A percentile compares a stretch with the other conserved stretches of the same genome.
Evolutionary conservation across 2,329 filamentous ascomycete species (phyloP).

Genomic region (Cladosporium sp.): DNA sequence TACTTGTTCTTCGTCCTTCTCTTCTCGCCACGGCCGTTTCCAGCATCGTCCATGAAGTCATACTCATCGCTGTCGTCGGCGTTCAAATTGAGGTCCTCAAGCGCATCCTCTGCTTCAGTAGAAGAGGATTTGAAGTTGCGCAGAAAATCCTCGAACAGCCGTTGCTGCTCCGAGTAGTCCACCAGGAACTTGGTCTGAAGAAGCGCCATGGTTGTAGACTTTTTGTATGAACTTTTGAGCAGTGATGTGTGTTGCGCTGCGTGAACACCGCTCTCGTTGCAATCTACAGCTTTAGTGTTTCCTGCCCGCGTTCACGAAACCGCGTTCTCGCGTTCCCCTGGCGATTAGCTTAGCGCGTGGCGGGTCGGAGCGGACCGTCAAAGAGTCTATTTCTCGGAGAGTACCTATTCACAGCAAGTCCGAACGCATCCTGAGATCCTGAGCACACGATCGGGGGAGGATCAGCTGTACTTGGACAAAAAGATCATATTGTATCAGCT

Average conservation of each 20-base stretch:
- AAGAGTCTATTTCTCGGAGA: too few species aligned
- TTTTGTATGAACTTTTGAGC: neutral
- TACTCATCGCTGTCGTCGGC: slow-evolving; percentile 89
- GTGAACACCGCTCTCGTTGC: neutral
- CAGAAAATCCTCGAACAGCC: slow-evolving; percentile 82
- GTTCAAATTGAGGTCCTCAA: slow-evolving; percentile 80
- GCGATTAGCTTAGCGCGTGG: too few species aligned
- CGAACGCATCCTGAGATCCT: too few species aligned
- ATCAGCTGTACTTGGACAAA: too few species aligned
- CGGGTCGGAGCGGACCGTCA: too few species aligned
- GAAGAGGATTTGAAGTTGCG: slow-evolving; percentile 81
- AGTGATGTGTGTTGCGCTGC: neutral
- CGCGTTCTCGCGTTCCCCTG: too few species aligned
- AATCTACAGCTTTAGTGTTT: neutral
- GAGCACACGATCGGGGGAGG: too few species aligned
- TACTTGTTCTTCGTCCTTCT: slow-evolving; percentile 70
- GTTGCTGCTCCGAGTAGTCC: slow-evolving; percentile 84
- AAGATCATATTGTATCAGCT: too few species aligned
- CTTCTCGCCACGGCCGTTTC: slow-evolving; percentile 35
- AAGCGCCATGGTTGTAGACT: slow-evolving; percentile 65
- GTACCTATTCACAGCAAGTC: too few species aligned
- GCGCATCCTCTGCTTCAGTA: slow-evolving; percentile 68
- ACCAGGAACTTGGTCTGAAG: slow-evolving; percentile 73
- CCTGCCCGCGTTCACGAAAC: too few species aligned
- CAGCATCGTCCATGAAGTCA: slow-evolving; percentile 81